phyloP scores from a whole-genome alignment of 768 basidiomycete species.

The Steccherinum ochraceum region DNA sequence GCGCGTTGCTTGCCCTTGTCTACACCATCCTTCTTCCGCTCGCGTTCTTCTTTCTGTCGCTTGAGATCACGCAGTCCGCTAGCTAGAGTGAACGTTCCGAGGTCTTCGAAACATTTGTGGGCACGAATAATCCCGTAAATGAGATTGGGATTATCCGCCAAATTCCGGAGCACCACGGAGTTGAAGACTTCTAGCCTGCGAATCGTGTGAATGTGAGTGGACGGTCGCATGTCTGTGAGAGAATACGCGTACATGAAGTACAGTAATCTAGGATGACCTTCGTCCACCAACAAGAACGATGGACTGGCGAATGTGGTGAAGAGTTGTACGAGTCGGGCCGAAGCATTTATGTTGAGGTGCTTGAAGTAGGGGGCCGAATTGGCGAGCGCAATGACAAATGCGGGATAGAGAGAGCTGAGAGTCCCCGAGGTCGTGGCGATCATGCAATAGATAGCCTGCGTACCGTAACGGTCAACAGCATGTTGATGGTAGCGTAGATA shows the following conservation, averaged over 20 bases:
- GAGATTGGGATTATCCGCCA: constrained; percentile 81
- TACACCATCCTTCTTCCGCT: constrained; percentile 25
- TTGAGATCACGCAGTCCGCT: constrained; percentile 83
- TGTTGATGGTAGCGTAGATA: background rate
- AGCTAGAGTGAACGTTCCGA: constrained; percentile 87
- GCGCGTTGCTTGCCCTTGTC: constrained; percentile 36
- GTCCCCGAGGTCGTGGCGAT: constrained; percentile 82
- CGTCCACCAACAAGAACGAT: constrained; percentile 84
- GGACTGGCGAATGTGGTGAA: constrained; percentile 91
- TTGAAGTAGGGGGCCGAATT: constrained; percentile 87
- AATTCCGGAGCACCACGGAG: constrained; percentile 68
- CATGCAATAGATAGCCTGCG: constrained; percentile 81
- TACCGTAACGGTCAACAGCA: constrained; percentile 2
- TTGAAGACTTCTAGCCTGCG: constrained; percentile 88
- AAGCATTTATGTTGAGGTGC: constrained; percentile 72
- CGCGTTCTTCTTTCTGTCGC: constrained; percentile 66
- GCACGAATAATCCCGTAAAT: constrained; percentile 81
- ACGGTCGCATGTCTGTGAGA: background rate
- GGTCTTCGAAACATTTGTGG: constrained; percentile 80
- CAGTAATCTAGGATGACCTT: constrained; percentile 88
- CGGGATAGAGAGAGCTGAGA: constrained; percentile 83
- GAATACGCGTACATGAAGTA: constrained; percentile 71
- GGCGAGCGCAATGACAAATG: constrained; percentile 83
- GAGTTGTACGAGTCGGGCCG: constrained; percentile 80
- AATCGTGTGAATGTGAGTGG: background rate